Conservation (phyloP, 2,329 filamentous ascomycete genomes). For the Fusarium burgessii region DNA sequence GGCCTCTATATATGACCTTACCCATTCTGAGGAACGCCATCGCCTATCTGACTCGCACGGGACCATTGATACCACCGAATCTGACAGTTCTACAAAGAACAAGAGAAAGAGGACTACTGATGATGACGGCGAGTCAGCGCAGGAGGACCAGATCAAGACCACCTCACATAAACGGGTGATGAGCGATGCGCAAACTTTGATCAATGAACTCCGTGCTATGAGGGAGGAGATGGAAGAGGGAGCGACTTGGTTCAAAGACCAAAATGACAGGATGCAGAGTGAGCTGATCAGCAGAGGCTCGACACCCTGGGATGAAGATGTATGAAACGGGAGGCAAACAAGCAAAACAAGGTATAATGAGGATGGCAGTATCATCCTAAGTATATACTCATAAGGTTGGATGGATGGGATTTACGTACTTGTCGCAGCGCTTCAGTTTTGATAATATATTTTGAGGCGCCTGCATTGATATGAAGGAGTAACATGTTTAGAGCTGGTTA, state of each 20-base stretch:
- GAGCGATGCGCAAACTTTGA: conserved; percentile 56
- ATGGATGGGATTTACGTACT: conserved; percentile 27
- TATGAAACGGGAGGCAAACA: conserved; percentile 33
- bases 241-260: conserved; percentile 60
- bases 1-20: conserved; percentile 43
- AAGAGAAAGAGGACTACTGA: conserved; percentile 51
- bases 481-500: conserved; percentile 26
- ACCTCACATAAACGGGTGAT: conserved; percentile 56
- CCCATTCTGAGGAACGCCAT: conserved; percentile 31
- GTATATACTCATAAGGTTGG: conserved; percentile 46
- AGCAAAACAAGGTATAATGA: conserved; percentile 2
- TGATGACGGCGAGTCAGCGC: conserved; percentile 39
- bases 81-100: conserved; percentile 40
- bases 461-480: conserved; percentile 16
- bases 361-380: conserved; percentile 10
- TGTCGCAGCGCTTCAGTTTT: conserved; percentile 28
- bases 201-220: conserved; percentile 56
- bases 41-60: conserved; percentile 43
- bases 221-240: conserved; percentile 61
- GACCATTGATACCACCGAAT: conserved; percentile 8
- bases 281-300: conserved; percentile 51
- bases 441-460: conserved; percentile 30
- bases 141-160: conserved; percentile 28
- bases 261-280: conserved; percentile 58
- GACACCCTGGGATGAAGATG: conserved; percentile 52